These are phyloP conservation scores for Trametes meyenii DNA, from an alignment of 768 basidiomycete species.

Conservation along the genomic window DNA sequence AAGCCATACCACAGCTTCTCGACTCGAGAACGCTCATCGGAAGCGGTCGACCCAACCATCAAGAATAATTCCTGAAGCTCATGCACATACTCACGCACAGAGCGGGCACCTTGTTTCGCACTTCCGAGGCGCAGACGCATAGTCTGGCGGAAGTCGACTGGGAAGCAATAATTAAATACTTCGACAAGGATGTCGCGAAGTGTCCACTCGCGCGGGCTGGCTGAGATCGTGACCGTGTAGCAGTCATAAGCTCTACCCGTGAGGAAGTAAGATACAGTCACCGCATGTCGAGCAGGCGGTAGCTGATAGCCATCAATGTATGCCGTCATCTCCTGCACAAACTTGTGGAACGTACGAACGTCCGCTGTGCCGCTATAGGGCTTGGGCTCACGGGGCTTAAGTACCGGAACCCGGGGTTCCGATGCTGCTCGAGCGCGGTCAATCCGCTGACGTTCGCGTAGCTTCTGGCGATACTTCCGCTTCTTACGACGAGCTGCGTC, in stretches of 20 bases:
- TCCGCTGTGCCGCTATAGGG: constrained; percentile 10
- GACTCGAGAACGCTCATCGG: not conserved
- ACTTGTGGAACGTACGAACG: constrained; percentile 12
- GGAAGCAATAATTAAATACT: constrained; percentile 27
- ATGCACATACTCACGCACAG: constrained; percentile 12
- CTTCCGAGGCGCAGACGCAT: not conserved
- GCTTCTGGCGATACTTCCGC: no score
- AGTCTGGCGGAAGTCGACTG: constrained; percentile 16
- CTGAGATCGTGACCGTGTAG: constrained; percentile 26
- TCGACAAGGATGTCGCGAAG: constrained; percentile 13
- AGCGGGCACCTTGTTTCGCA: not conserved
- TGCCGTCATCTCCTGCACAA: constrained; percentile 3
- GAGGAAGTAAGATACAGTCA: constrained; percentile 16
- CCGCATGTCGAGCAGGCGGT: not conserved
- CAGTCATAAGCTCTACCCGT: constrained; percentile 24
- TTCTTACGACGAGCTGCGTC: no score
- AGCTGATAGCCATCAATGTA: constrained; percentile 8
- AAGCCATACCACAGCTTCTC: not conserved
- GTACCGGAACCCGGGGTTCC: not conserved
- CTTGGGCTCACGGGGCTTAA: constrained; percentile 17
- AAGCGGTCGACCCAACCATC: constrained; percentile 7
- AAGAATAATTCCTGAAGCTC: constrained; percentile 17
- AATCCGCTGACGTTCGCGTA: no score
- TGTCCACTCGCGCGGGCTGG: constrained; percentile 17
- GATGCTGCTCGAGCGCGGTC: not conserved